Base-by-base conservation (phyloP, 2,329 filamentous ascomycete genomes). In the Ascochyta clinopodiicola region DNA sequence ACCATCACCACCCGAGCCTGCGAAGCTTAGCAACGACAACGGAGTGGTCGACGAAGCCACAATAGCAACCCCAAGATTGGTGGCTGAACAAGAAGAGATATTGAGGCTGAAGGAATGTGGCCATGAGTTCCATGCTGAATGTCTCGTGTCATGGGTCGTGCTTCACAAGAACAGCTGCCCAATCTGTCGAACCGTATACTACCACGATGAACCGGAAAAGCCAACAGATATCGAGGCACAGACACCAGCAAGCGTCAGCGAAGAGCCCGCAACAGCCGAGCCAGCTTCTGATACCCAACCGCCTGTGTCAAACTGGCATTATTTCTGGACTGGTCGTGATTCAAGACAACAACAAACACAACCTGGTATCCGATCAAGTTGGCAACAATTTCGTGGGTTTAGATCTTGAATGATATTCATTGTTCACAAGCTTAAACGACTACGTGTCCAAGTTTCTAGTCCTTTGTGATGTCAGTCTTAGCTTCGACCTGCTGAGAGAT, bases 71-170 rank as follows among this genome's bases (percentile, higher is more conserved):
- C 49, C 38, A 9, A 47, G 45, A 6, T 34, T 40, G 6, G 57
- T 53, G 0, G 21, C 51, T 6, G 53, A 56, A 9, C 52, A 56
- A 35, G 65, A 70, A 44, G 53, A 64, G 15, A 70, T 71, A 7
- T 55, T 73, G n/a, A 63, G 57, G 24, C 54, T 74, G 6, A 60
- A 59, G 19, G 51, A 61, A 12, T 73, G 71, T 40, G 45, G 57
- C 7, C 70, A 74, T 38, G 66, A 72, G 44, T 74, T 71, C 55
- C 71, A 74, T 46, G 58, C 65, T 17, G 65, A 70, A 42, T 74
- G 71, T 46, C 57, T 74, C 35, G 57, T 68, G 7, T 71, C 68
- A 0, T 74, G 70, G 70, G 68, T 66, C 7, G 56, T 69, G 4
- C 39, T 70, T 5, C 64, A 65, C n/a, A 72, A 70, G 29, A 69